Evolutionary conservation across 1,284 basidiomycete genomes (phyloP), one percentile per base, ranked within the genome.

Genomic region (Malassezia psittaci): DNA sequence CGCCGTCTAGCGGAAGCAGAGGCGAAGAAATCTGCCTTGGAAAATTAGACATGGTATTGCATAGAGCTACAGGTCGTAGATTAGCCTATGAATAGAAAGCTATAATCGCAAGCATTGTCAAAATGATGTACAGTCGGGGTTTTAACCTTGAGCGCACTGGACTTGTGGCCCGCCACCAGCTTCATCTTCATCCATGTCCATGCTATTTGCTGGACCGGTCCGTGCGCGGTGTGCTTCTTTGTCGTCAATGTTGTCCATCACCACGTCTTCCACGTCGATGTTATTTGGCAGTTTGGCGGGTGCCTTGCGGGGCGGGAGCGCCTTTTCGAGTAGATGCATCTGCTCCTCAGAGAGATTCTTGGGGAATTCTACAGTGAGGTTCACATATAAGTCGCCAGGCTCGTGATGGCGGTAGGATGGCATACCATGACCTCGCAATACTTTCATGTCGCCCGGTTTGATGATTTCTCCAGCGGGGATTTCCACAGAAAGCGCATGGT

Each of bases 321-420:
- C 91, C 57, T 82, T 77, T 77, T 99, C 93, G 59, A 99, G 84
- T 16, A 85, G 77, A 19, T 82, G 80, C 67, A 90, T 85, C 45
- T 80, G 78, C 37, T 80, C 78, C 33, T 83, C 78, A 57, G 86
- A 82, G 74, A 99, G 83, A 50, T 78, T 74, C 35, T 90, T 87
- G 54, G 94, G 94, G 84, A 98, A 99, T 60, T 81, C 82, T 72
- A 99, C 87, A 65, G 80, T 81, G 66, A 98, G 78, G 71, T 85
- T 87, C 77, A 98, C 81, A 76, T 85, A 91, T 62, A 99, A 81
- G 77, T 98, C 90, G 41, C 94, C 94, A 47, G 85, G 82, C 75
- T 98, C 91, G 78, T 98, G 94, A 78, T 96, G 91, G 64, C 94
- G 84, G 77, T 87, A 87, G 57, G 93, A 96, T 37, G 93, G 94